Evolutionary conservation across 1,139 yeast genomes (phyloP).

Genomic region (Hemisphaericaspora subhashii): DNA sequence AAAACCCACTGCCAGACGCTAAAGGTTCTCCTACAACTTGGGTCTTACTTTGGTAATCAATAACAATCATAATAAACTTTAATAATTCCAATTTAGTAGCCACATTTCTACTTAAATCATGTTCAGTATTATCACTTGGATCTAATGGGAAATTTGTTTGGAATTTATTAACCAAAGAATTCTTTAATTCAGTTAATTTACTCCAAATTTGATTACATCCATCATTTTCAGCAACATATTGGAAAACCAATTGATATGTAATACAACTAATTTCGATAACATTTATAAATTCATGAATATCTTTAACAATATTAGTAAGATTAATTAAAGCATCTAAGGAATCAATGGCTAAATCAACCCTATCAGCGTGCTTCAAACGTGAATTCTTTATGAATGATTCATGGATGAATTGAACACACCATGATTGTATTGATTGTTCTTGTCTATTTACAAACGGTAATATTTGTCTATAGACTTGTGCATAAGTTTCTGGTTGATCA

Average conservation of each 20-base stretch:
- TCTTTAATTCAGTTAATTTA: conserved; percentile 44
- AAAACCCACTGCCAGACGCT: conserved; percentile 39
- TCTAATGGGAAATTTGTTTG: conserved; percentile 43
- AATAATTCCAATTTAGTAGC: conserved; percentile 65
- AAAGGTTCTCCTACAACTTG: conserved; percentile 21
- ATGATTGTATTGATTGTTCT: conserved; percentile 35
- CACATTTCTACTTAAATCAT: conserved; percentile 49
- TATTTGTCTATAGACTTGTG: conserved; percentile 56
- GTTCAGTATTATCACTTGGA: conserved; percentile 48
- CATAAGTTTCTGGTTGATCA: conserved; percentile 44
- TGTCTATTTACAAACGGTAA: conserved; percentile 41
- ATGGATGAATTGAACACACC: conserved; percentile 49
- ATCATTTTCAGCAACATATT: conserved; percentile 44
- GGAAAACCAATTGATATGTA: conserved; percentile 40
- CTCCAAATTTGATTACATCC: conserved; percentile 46
- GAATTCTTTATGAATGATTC: conserved; percentile 41
- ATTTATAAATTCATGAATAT: conserved; percentile 30
- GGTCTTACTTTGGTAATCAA: conserved; percentile 67
- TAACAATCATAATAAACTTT: conserved; percentile 70
- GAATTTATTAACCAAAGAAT: conserved; percentile 36
- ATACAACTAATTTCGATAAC: conserved; percentile 37
- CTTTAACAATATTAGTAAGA: conserved; percentile 24
- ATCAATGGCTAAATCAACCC: conserved; percentile 45
- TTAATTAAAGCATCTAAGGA: conserved; percentile 34
- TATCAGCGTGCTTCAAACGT: conserved; percentile 27